These are phyloP conservation scores for Nemania serpens DNA, from an alignment of 2,329 filamentous ascomycete genomes.

Conservation along the genomic window DNA sequence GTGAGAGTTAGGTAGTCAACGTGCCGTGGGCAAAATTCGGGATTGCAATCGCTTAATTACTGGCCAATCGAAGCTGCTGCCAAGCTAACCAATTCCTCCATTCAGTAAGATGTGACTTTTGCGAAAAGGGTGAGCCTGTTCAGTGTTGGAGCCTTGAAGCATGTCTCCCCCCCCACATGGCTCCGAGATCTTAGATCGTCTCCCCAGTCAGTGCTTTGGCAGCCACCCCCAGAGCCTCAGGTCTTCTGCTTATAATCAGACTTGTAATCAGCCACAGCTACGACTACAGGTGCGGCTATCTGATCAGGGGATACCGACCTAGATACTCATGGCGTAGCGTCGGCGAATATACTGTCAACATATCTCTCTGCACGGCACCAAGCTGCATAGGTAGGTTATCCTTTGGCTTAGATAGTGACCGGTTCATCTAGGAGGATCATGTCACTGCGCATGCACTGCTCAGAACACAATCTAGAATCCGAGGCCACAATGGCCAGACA, in stretches of 20 bases:
- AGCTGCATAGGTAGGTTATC: slow-evolving; percentile 8
- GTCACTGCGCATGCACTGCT: slow-evolving; percentile 2
- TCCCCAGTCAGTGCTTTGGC: slow-evolving; percentile 12
- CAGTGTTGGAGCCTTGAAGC: not conserved
- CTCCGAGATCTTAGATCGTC: slow-evolving; percentile 11
- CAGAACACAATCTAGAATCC: slow-evolving; percentile 20
- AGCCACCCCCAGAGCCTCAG: slow-evolving; percentile 8
- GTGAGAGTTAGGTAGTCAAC: slow-evolving; percentile 1
- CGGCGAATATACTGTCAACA: slow-evolving; percentile 1
- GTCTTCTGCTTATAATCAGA: not conserved
- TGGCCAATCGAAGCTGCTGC: slow-evolving; percentile 19
- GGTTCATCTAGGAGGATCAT: slow-evolving; percentile 5
- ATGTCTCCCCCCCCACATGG: too few species aligned
- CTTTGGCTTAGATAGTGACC: slow-evolving; percentile 21
- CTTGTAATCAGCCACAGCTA: slow-evolving; percentile 5
- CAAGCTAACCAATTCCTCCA: slow-evolving; percentile 1
- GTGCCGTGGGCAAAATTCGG: slow-evolving; percentile 7
- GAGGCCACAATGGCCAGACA: not conserved
- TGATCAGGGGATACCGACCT: not conserved
- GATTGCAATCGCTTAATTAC: slow-evolving; percentile 13
- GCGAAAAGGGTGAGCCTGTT: too few species aligned
- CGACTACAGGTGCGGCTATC: slow-evolving; percentile 1
- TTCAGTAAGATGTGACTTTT: not conserved
- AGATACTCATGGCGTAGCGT: not conserved
- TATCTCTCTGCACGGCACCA: not conserved